Evolutionary conservation across 83 land plant species (phyloP).

Genomic region (Picea abies): DNA sequence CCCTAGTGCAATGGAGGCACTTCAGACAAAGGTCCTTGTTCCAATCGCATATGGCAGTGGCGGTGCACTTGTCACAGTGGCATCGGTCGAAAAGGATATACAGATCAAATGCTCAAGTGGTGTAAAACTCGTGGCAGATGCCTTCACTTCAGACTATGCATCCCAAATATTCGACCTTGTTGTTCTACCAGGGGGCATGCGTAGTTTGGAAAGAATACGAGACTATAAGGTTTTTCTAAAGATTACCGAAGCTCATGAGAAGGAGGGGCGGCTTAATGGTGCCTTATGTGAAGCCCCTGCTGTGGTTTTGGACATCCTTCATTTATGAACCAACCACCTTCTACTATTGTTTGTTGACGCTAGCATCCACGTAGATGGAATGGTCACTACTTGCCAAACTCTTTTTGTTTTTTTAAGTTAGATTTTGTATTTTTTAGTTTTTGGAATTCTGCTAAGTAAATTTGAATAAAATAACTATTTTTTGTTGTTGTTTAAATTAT

Average conservation of each 20-base stretch:
- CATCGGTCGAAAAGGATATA: conserved; percentile 40
- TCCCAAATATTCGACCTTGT: conserved; percentile 35
- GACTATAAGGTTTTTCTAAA: conserved; percentile 27
- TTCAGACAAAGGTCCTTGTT: conserved; percentile 33
- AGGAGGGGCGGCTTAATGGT: conserved; percentile 31
- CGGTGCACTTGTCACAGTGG: conserved; percentile 46
- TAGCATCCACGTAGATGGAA: too few species aligned
- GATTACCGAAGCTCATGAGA: conserved; percentile 31
- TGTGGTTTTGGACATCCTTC: conserved; percentile 31
- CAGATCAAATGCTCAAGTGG: conserved; percentile 35
- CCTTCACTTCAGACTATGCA: conserved; percentile 24
- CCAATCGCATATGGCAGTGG: conserved; percentile 48
- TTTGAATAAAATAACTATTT: too few species aligned
- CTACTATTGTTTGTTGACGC: too few species aligned
- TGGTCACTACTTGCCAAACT: too few species aligned
- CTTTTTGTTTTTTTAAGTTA: too few species aligned
- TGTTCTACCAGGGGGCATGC: conserved; percentile 53
- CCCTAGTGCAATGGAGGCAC: too few species aligned
- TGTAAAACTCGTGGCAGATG: conserved; percentile 42
- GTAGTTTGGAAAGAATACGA: conserved; percentile 47
- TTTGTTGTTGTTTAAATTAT: too few species aligned
- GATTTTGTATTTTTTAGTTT: too few species aligned
- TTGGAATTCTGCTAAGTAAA: too few species aligned
- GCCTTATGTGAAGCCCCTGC: conserved; percentile 58
- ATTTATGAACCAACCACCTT: too few species aligned